Evolutionary conservation across 352 stramenopile species (phyloP), one percentile per base, ranked within the genome.

Genomic region (Globisporangium radiosum): DNA sequence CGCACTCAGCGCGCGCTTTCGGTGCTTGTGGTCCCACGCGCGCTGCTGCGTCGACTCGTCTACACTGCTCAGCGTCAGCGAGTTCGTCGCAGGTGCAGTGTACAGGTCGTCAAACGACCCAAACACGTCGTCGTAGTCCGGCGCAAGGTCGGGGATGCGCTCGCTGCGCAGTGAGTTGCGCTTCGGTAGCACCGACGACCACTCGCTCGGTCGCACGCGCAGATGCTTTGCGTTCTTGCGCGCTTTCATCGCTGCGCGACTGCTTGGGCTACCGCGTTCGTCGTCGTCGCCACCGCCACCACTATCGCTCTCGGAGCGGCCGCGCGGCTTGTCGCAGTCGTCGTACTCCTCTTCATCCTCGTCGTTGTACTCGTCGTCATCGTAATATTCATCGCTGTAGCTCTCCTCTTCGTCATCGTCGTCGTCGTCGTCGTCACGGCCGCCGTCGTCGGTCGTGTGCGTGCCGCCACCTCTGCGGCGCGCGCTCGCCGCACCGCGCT

Each of bases 21-120:
- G 57, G 13, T 64, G 49, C 48, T 59, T 60, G n/a, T 37, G 10
- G 0, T 43, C 36, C 5, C 44, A 13, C 13, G 8, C 43, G 33
- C 40, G 49, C 37, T 40, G 19, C 37, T 53, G 17, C 14, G 8
- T 38, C 37, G 11, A 36, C 10, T 9, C 11, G 7, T 14, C 49
- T 44, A 4, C 40, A 14, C 7, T 14, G 7, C 7, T 13, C 7
- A 44, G 40, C 11, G 40, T 14, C 40, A 44, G 8, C 11, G 40
- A 8, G 40, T 44, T 54, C 48, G 4, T 57, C 38, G 13, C 51
- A 14, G 11, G 15, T 5, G 66, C 64, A 7, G 70, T 33, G 59
- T 88, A 87, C 43, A 88, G 62, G 49, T 88, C 76, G 14, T 78
- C 66, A 39, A 88, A 87, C 2, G 77, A 62, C n/a, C 67, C 64